Conservation (phyloP, 169 alveolate genomes). For the Eimeria falciformis region DNA sequence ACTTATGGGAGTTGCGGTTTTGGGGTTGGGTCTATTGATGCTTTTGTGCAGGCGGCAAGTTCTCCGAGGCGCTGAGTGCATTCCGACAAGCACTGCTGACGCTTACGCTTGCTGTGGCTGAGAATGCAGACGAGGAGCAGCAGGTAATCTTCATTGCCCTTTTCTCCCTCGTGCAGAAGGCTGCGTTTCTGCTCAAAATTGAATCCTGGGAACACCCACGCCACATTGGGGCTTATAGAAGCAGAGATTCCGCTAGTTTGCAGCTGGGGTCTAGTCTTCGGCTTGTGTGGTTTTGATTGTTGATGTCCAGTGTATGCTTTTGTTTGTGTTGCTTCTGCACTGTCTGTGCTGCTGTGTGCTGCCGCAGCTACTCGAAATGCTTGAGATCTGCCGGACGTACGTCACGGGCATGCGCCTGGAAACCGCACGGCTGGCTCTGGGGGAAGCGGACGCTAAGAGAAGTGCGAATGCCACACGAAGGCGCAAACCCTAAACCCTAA, state of each 20-base stretch:
- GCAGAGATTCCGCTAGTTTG: no score
- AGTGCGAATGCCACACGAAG: no score
- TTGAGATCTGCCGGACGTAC: slow-evolving; percentile 74
- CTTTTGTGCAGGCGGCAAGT: slow-evolving; percentile 81
- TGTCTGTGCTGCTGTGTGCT: neutral
- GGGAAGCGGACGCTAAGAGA: slow-evolving; percentile 66
- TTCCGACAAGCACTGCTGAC: slow-evolving; percentile 80
- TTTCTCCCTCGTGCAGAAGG: no score
- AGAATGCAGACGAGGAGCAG: slow-evolving; percentile 77
- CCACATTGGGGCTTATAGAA: neutral
- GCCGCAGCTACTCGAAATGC: slow-evolving; percentile 75
- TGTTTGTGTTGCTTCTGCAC: no score
- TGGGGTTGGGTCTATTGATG: no score
- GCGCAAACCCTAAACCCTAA: no score
- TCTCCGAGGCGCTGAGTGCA: slow-evolving; percentile 80
- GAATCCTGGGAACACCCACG: no score
- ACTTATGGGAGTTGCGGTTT: no score
- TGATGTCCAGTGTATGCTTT: no score
- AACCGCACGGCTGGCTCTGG: slow-evolving; percentile 79
- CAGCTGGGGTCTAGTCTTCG: no score
- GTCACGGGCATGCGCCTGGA: slow-evolving; percentile 83
- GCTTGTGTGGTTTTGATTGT: no score
- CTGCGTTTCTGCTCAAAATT: no score
- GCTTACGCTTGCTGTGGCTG: slow-evolving; percentile 74
- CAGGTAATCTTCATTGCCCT: slow-evolving; percentile 56